These are phyloP conservation scores for grape (Vitis vinifera) DNA, from an alignment of 164 flowering plant species.

Conservation along the genomic window DNA sequence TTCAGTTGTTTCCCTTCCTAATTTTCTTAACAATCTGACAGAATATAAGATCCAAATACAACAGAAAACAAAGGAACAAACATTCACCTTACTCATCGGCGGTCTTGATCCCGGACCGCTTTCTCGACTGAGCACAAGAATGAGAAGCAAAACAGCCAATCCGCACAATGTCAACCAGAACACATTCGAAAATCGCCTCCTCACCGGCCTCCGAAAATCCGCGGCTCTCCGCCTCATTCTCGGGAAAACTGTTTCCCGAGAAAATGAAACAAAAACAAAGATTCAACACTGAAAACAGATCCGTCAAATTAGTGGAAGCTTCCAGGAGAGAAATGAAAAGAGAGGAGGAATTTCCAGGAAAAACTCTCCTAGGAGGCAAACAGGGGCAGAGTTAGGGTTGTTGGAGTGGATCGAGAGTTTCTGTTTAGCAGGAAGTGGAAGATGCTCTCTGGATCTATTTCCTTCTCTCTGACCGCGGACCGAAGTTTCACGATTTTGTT, in stretches of 20 bases:
- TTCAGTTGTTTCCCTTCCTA: not conserved
- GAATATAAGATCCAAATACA: not conserved
- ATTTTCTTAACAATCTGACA: not conserved
- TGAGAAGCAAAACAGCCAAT: constrained; percentile 39
- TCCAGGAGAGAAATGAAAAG: too few relatives aligned
- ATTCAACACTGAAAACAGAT: too few relatives aligned
- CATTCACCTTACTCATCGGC: constrained; percentile 32
- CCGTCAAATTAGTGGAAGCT: not conserved
- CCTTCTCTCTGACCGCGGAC: too few relatives aligned
- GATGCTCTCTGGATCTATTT: too few relatives aligned
- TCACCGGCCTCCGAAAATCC: constrained; percentile 68
- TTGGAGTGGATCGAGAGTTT: too few relatives aligned
- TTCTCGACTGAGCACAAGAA: constrained; percentile 47
- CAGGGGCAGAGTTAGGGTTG: too few relatives aligned
- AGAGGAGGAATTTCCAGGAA: too few relatives aligned
- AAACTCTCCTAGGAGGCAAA: too few relatives aligned
- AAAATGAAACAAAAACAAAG: too few relatives aligned
- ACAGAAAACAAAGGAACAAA: constrained; percentile 1
- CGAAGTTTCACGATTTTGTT: too few relatives aligned
- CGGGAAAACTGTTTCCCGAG: too few relatives aligned
- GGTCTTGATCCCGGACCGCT: constrained; percentile 42
- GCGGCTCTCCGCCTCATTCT: constrained; percentile 64
- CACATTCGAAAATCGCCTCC: constrained; percentile 59
- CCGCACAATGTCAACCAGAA: constrained; percentile 54
- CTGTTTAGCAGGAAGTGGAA: too few relatives aligned